A percentile compares a stretch with the other conserved stretches of the same genome.
Conservation (phyloP, 306 rosid genomes). For the Prunus fruticosa region DNA sequence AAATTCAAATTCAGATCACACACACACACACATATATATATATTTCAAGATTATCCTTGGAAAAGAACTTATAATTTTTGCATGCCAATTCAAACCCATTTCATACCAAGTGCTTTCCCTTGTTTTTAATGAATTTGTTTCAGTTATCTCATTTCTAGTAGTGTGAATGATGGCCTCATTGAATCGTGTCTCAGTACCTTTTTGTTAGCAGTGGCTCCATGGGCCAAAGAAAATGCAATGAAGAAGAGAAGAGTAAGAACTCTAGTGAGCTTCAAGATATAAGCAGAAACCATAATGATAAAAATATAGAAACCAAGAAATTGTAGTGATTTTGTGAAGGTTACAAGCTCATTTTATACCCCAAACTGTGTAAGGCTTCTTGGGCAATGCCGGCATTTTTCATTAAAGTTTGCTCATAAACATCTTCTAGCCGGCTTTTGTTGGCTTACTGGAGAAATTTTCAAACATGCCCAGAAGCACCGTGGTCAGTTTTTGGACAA, state of each 20-base stretch:
- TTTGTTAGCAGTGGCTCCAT: slow-evolving; percentile 37
- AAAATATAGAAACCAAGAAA: background rate
- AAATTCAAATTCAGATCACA: background rate
- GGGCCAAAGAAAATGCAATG: slow-evolving; percentile 28
- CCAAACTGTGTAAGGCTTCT: background rate
- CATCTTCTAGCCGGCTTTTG: slow-evolving; percentile 14
- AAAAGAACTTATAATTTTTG: no score
- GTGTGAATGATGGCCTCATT: background rate
- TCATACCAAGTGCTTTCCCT: background rate
- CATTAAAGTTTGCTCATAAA: slow-evolving; percentile 17
- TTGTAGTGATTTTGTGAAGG: slow-evolving; percentile 11
- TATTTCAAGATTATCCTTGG: background rate
- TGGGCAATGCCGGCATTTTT: slow-evolving; percentile 39
- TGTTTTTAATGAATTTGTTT: no score
- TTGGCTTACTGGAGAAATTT: background rate
- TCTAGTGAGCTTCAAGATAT: slow-evolving; percentile 30
- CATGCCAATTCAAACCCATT: no score
- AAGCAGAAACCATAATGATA: slow-evolving; percentile 4
- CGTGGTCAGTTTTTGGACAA: background rate
- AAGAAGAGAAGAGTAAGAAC: slow-evolving; percentile 36
- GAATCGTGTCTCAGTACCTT: slow-evolving; percentile 30
- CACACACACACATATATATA: background rate
- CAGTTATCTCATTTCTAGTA: no score
- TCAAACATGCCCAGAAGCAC: background rate
- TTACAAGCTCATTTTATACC: slow-evolving; percentile 35